Conservation (phyloP, 148 eudicot genomes). For the Fagopyrum homotropicum region DNA sequence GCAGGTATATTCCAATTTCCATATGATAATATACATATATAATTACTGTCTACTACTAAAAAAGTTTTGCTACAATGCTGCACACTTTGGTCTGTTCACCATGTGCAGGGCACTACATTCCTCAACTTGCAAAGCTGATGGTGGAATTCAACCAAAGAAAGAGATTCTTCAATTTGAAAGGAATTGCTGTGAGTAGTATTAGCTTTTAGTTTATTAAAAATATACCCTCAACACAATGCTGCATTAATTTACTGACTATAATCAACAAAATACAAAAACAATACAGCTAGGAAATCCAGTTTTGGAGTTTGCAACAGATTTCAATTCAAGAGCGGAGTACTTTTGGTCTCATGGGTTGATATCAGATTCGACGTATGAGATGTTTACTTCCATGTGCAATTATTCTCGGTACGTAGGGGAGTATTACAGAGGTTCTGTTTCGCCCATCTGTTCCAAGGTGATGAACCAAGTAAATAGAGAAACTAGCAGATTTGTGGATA, state of each 20-base stretch:
- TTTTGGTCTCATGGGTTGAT: slow-evolving; percentile 97
- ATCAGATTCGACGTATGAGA: slow-evolving; percentile 81
- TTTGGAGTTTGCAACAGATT: slow-evolving; percentile 77
- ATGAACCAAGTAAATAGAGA: slow-evolving; percentile 70
- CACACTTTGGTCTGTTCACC: slow-evolving; percentile 9
- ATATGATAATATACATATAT: neutral
- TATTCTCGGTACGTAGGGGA: slow-evolving; percentile 84
- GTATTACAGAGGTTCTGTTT: slow-evolving; percentile 66
- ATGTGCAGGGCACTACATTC: slow-evolving; percentile 79
- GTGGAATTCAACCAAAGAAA: slow-evolving; percentile 53
- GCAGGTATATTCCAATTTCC: slow-evolving; percentile 50
- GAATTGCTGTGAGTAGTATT: slow-evolving; percentile 66
- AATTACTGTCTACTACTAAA: neutral
- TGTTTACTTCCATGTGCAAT: slow-evolving; percentile 78
- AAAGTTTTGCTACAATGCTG: neutral
- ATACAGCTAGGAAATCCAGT: slow-evolving; percentile 92
- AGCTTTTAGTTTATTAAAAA: neutral
- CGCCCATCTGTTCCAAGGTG: slow-evolving; percentile 66
- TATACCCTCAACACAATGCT: neutral
- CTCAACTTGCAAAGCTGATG: slow-evolving; percentile 88
- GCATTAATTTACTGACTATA: neutral
- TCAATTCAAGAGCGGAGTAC: slow-evolving; percentile 92
- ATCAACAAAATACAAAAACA: slow-evolving; percentile 8
- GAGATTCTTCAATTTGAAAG: slow-evolving; percentile 76
- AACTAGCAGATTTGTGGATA: slow-evolving; percentile 89